Base-by-base conservation (phyloP, 345 rosid genomes). In the Mercurialis annua region DNA sequence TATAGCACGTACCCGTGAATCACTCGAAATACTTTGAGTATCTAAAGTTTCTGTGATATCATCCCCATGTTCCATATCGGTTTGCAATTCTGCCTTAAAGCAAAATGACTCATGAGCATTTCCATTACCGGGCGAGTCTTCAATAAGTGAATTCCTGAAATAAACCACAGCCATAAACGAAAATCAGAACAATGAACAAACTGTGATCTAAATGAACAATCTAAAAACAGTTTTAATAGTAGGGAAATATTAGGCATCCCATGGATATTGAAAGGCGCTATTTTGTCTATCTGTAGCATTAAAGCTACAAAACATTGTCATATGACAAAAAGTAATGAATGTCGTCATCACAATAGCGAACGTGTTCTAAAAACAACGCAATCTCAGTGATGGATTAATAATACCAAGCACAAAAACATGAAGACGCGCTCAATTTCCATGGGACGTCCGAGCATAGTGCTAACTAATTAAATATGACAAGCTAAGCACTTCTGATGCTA, bases 101-200 rank as follows among this genome's bases (percentile, higher is more conserved):
- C 66, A 57, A 71, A 50, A 66, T 2, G 81, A 69, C 5, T 65
- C 26, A 18, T 76, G 66, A 31, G 67, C 59, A 73, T 70, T 67
- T 61, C 69, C 83, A n/a, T 20, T 71, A 57, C 70, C 50, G 1
- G 81, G 82, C 11, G 42, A 49, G 71, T 83, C 86, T 50, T 75
- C 85, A 30, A 81, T 69, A 17, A 78, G 63, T 59, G 89, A 84
- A 69, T 69, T 77, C 76, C 92, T 87, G 83, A 68, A 71, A 67
- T 3, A 34, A 60, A 34, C 61, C 62, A 51, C n/a, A 70, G 63
- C 16, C 33, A 34, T 43, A 73, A 65, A 20, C 40, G 59, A 48
- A 68, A 17, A 62, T 17, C 15, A 67, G 46, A 53, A 61, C 51
- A 58, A 66, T 53, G 14, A 26, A 58, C 27, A 38, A 16, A 16